These are phyloP conservation scores for Crucibulum laeve DNA, from an alignment of 768 basidiomycete species.

Conservation along the genomic window DNA sequence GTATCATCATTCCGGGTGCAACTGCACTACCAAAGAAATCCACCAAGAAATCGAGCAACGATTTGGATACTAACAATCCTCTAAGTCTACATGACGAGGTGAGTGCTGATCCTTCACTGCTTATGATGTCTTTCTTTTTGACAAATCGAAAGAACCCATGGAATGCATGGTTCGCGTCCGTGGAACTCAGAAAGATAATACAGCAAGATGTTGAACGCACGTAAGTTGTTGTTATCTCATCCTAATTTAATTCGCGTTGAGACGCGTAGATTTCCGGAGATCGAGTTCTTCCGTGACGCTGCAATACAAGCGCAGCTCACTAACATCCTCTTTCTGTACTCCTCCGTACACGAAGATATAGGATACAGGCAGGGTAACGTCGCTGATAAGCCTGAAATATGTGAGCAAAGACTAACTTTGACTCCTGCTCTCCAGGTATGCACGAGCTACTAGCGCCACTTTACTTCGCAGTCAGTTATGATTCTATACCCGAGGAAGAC, in stretches of 20 bases:
- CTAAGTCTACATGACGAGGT: constrained; percentile 78
- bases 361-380: constrained; percentile 81
- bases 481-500: constrained; percentile 51
- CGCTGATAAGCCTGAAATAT: not conserved
- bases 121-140: constrained; percentile 2
- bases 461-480: constrained; percentile 79
- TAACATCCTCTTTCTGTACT: constrained; percentile 84
- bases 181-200: constrained; percentile 87
- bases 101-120: constrained; percentile 7
- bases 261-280: constrained; percentile 87
- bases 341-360: constrained; percentile 71
- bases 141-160: constrained; percentile 77
- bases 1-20: constrained; percentile 53
- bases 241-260: constrained; percentile 2
- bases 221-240: constrained; percentile 38
- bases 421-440: constrained; percentile 59
- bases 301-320: constrained; percentile 77
- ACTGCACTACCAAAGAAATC: constrained; percentile 26
- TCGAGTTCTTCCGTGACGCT: constrained; percentile 78
- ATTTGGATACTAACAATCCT: constrained; percentile 75
- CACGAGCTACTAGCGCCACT: constrained; percentile 92
- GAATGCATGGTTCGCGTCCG: constrained; percentile 88
- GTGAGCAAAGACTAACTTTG: not conserved
- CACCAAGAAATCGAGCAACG: constrained; percentile 17
- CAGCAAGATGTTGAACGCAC: constrained; percentile 94